Conservation (phyloP, 106 monocot species). For the Allium sativum region DNA sequence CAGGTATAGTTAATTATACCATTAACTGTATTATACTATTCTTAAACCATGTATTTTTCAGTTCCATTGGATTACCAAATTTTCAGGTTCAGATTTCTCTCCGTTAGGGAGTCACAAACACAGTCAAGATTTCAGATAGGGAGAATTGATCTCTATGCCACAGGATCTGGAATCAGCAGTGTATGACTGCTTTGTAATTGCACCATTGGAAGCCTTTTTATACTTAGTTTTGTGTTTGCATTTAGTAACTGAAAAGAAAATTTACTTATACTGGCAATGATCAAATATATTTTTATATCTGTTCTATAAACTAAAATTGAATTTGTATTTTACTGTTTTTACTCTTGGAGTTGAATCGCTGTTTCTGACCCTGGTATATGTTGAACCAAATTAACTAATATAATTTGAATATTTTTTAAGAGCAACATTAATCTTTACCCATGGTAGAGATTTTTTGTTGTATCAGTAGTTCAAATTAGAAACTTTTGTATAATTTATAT, state of each 20-base stretch:
- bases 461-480: too few relatives aligned
- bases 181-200: too few relatives aligned
- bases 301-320: not conserved
- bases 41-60: not conserved
- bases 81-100: slow-evolving; percentile 56
- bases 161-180: not conserved
- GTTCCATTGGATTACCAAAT: not conserved
- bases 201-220: too few relatives aligned
- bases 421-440: too few relatives aligned
- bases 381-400: too few relatives aligned
- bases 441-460: too few relatives aligned
- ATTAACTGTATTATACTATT: not conserved
- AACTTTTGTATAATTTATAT: too few relatives aligned
- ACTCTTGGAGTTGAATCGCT: too few relatives aligned
- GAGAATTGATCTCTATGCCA: slow-evolving; percentile 49
- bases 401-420: too few relatives aligned
- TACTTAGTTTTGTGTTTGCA: not conserved
- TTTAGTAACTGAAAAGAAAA: not conserved
- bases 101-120: slow-evolving; percentile 35
- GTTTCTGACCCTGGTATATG: too few relatives aligned
- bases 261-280: not conserved
- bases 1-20: slow-evolving; percentile 29
- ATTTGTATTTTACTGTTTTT: not conserved
- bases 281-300: not conserved
- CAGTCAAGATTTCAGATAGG: slow-evolving; percentile 82